A percentile compares a stretch with the other conserved stretches of the same genome.
Evolutionary conservation across 352 stramenopile species (phyloP).

Genomic region (Globisporangium spinosum): DNA sequence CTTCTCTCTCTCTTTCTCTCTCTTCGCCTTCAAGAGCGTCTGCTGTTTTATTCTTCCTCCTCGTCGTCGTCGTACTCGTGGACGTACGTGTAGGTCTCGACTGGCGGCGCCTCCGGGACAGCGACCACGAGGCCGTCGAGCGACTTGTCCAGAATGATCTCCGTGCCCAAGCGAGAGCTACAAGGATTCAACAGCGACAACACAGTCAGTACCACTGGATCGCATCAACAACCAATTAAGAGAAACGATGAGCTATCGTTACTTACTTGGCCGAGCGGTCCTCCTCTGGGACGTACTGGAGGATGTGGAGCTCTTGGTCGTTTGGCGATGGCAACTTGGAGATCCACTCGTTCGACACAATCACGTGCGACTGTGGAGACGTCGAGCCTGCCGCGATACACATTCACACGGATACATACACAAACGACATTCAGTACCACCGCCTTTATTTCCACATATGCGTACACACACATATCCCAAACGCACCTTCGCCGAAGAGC

Average conservation of each 20-base stretch:
- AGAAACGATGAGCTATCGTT: not conserved
- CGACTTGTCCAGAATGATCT: conserved; percentile 85
- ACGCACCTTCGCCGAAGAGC: conserved; percentile 77
- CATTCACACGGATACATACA: not conserved
- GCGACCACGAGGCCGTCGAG: conserved; percentile 86
- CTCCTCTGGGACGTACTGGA: conserved; percentile 75
- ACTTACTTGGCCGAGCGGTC: conserved; percentile 80
- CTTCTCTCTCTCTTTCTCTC: conserved; percentile 6
- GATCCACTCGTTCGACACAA: conserved; percentile 88
- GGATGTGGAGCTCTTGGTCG: conserved; percentile 70
- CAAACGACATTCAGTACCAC: no score
- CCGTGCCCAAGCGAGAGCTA: conserved; percentile 81
- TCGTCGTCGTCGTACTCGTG: conserved; percentile 88
- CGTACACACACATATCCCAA: not conserved
- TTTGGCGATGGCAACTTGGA: conserved; percentile 68
- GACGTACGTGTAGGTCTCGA: conserved; percentile 82
- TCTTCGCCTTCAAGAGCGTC: not conserved
- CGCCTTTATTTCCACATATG: not conserved
- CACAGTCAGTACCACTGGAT: not conserved
- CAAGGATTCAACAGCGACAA: not conserved
- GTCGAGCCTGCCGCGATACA: conserved; percentile 28
- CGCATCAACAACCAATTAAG: not conserved
- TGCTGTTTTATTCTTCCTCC: conserved; percentile 25
- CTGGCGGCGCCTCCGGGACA: conserved; percentile 76
- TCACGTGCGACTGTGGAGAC: conserved; percentile 83